Evolutionary conservation across 768 basidiomycete genomes (phyloP).

Genomic region (Crassisporium funariophilum): DNA sequence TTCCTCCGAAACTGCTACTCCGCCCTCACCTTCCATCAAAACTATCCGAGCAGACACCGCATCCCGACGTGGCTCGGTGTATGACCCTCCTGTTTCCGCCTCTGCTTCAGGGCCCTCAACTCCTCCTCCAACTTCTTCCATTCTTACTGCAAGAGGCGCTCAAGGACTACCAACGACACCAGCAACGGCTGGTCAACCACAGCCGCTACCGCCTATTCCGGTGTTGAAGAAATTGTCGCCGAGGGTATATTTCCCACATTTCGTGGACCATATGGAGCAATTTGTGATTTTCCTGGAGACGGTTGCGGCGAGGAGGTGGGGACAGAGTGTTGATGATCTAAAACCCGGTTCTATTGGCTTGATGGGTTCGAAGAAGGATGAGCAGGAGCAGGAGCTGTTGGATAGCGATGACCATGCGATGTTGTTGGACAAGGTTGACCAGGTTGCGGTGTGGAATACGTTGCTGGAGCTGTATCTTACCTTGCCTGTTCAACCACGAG

Average conservation of each 20-base stretch:
- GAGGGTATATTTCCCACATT: slow-evolving; percentile 88
- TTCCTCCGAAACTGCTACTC: slow-evolving; percentile 39
- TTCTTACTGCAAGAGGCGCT: slow-evolving; percentile 6
- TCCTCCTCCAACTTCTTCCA: slow-evolving; percentile 31
- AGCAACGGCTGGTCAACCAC: slow-evolving; percentile 7
- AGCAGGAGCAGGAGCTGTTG: slow-evolving; percentile 4
- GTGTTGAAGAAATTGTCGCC: slow-evolving; percentile 72
- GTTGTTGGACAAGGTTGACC: slow-evolving; percentile 59
- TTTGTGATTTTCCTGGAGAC: slow-evolving; percentile 90
- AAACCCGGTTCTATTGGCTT: slow-evolving; percentile 25
- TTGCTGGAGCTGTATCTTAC: slow-evolving; percentile 90
- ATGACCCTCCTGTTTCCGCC: slow-evolving; percentile 32
- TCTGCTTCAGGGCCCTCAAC: slow-evolving; percentile 29
- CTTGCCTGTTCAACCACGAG: slow-evolving; percentile 35
- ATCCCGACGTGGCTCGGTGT: slow-evolving; percentile 37
- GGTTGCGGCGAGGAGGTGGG: slow-evolving; percentile 80
- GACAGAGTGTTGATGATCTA: slow-evolving; percentile 59
- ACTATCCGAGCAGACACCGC: slow-evolving; percentile 42
- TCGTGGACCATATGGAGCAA: slow-evolving; percentile 82
- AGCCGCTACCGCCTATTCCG: slow-evolving; percentile 30
- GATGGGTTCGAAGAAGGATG: slow-evolving; percentile 7
- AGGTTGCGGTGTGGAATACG: slow-evolving; percentile 93
- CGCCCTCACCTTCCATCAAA: slow-evolving; percentile 49
- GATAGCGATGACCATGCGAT: slow-evolving; percentile 43
- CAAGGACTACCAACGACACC: not conserved